Percentiles rank a stretch among this genome's conserved stretches.
These are phyloP conservation scores for Candida buenavistaensis DNA, from an alignment of 1,139 yeast species.

Conservation along the genomic window DNA sequence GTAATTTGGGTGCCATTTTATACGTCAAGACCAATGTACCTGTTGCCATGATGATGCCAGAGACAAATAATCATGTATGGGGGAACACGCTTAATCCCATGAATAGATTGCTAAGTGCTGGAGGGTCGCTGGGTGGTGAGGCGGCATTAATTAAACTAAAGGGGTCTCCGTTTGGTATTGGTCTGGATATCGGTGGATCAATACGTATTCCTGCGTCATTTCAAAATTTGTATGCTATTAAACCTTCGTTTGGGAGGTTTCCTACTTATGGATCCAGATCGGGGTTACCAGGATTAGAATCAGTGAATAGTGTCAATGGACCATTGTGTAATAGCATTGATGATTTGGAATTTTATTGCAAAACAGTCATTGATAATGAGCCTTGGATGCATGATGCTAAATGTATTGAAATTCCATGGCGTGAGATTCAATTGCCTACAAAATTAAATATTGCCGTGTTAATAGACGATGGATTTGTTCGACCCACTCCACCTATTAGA, in stretches of 20 bases:
- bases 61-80: conserved; percentile 38
- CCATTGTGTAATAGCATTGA: conserved; percentile 61
- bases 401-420: conserved; percentile 62
- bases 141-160: conserved; percentile 66
- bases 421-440: conserved; percentile 44
- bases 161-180: conserved; percentile 67
- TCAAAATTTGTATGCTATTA: conserved; percentile 63
- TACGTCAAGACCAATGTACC: conserved; percentile 47
- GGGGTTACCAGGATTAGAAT: conserved; percentile 58
- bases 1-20: conserved; percentile 66
- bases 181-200: conserved; percentile 79
- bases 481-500: conserved; percentile 56
- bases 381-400: conserved; percentile 69
- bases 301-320: conserved; percentile 59
- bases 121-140: conserved; percentile 78
- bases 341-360: conserved; percentile 64
- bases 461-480: conserved; percentile 38
- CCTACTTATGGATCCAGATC: conserved; percentile 45
- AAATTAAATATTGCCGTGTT: conserved; percentile 36
- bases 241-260: conserved; percentile 67
- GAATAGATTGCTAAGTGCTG: conserved; percentile 40
- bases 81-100: conserved; percentile 43
- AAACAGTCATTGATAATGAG: conserved; percentile 54
- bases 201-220: conserved; percentile 76
- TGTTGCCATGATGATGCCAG: conserved; percentile 49